phyloP scores from a whole-genome alignment of 768 basidiomycete genomes.

The Tylopilus subfusipes region DNA sequence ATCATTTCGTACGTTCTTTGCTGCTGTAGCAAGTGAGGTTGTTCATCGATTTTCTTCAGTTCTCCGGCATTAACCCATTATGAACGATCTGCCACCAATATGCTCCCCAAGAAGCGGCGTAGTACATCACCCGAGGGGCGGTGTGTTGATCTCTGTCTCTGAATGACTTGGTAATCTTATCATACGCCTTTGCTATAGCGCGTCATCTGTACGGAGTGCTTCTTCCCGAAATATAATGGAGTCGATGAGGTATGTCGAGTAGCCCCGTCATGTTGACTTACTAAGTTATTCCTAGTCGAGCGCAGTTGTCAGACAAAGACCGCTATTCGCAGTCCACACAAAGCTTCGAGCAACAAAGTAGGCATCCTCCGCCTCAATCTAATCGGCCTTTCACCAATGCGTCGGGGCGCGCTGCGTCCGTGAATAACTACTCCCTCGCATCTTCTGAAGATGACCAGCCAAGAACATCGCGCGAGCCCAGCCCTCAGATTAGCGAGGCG shows the following conservation, averaged over 20 bases:
- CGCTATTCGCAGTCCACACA: conserved; percentile 7
- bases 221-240: conserved; percentile 21
- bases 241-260: conserved; percentile 26
- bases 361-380: conserved; percentile 1
- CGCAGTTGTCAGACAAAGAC: conserved; percentile 21
- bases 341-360: conserved; percentile 14
- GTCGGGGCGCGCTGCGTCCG: conserved; percentile 15
- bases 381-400: conserved; percentile 7
- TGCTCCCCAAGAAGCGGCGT: conserved; percentile 32
- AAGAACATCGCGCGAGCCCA: conserved; percentile 28
- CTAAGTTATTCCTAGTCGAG: conserved; percentile 20
- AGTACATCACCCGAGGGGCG: conserved; percentile 30
- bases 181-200: conserved; percentile 8
- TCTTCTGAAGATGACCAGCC: conserved; percentile 32
- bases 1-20: conserved; percentile 29
- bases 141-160: conserved; percentile 18
- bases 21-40: conserved; percentile 7
- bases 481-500: conserved; percentile 30
- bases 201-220: conserved; percentile 9
- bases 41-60: conserved; percentile 20
- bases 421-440: conserved; percentile 16
- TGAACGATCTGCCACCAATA: conserved; percentile 29
- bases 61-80: conserved; percentile 28
- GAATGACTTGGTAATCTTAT: conserved; percentile 9
- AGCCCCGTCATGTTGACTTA: background rate